Evolutionary conservation across 257 asterid species (phyloP).

Genomic region (Solanum stenotomum): DNA sequence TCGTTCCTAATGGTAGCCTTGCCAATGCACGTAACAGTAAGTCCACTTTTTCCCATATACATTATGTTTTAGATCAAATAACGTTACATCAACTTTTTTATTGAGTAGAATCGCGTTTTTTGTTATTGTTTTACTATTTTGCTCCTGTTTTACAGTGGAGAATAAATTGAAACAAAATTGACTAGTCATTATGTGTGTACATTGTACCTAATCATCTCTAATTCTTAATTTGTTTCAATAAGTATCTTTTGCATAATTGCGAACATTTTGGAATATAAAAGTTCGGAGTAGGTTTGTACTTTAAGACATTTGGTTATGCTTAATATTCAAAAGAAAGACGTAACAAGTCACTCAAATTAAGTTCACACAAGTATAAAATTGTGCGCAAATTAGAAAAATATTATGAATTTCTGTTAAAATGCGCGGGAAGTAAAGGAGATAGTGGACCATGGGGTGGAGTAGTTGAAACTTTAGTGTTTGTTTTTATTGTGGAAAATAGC

Average conservation of each 20-base stretch:
- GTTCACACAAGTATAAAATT: not conserved
- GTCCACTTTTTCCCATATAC: conserved; percentile 11
- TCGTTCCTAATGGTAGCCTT: conserved; percentile 90
- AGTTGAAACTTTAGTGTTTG: conserved; percentile 41
- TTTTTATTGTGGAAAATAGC: conserved; percentile 33
- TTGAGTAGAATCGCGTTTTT: not conserved
- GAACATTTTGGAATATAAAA: not conserved
- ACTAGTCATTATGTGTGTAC: not conserved
- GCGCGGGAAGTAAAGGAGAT: not conserved
- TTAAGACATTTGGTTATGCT: not conserved
- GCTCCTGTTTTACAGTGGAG: not conserved
- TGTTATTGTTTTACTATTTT: not conserved
- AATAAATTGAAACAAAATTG: not conserved
- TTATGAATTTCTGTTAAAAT: conserved; percentile 7
- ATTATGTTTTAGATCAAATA: not conserved
- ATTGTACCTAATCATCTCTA: not conserved
- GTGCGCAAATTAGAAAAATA: not conserved
- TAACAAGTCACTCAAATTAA: not conserved
- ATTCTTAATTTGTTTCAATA: not conserved
- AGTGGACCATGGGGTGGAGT: conserved; percentile 37
- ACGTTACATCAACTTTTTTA: not conserved
- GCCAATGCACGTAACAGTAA: conserved; percentile 85
- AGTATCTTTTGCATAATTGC: not conserved
- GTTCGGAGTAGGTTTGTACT: not conserved
- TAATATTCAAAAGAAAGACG: not conserved